phyloP scores from a whole-genome alignment of 2,329 filamentous ascomycete species.

The Pyrenochaeta sp. region DNA sequence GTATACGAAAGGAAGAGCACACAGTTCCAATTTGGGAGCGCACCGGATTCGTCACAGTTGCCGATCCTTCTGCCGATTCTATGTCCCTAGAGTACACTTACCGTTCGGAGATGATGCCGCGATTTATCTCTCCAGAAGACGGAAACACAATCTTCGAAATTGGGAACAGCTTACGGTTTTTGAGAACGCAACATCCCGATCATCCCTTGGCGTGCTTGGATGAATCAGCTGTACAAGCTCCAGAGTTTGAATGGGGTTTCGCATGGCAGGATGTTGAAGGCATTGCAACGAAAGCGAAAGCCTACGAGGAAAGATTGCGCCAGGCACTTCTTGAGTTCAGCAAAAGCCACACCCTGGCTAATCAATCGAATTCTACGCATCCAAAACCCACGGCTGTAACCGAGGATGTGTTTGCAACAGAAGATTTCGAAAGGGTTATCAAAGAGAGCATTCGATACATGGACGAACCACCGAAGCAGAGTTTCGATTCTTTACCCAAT shows the following conservation, averaged over 20 bases:
- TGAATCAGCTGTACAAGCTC: constrained; percentile 60
- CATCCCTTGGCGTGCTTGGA: constrained; percentile 70
- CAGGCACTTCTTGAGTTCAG: constrained; percentile 38
- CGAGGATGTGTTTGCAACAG: too few relatives aligned
- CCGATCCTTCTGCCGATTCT: constrained; percentile 32
- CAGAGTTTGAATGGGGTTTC: constrained; percentile 72
- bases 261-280: constrained; percentile 73
- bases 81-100: constrained; percentile 65
- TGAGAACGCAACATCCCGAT: constrained; percentile 73
- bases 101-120: constrained; percentile 70
- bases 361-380: neutral
- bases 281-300: constrained; percentile 66
- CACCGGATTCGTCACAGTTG: constrained; percentile 38
- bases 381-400: too few relatives aligned
- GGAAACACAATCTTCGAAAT: constrained; percentile 78
- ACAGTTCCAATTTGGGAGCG: constrained; percentile 35
- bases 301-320: constrained; percentile 57
- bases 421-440: constrained; percentile 32
- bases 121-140: constrained; percentile 75
- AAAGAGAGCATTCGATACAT: constrained; percentile 38
- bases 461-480: constrained; percentile 29
- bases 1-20: constrained; percentile 59
- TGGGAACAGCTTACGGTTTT: constrained; percentile 76
- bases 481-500: constrained; percentile 25
- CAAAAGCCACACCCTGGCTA: constrained; percentile 1